Conservation (phyloP, 805 yeast species). For the Yarrowia porcina region DNA sequence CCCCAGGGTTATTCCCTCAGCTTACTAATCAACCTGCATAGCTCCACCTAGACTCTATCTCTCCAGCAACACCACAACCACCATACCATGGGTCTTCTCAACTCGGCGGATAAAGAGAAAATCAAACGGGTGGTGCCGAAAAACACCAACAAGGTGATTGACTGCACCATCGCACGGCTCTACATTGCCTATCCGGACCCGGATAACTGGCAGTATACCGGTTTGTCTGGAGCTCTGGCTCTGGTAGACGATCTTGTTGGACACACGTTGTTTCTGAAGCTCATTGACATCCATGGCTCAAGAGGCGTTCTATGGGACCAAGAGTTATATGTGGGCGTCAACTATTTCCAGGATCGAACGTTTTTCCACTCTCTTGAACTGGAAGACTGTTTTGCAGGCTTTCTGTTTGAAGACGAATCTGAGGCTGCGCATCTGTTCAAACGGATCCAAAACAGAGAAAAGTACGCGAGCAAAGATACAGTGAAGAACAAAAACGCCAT, state of each 20-base stretch:
- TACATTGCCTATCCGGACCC: conserved; percentile 88
- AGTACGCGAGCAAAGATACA: conserved; percentile 85
- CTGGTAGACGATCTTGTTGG: conserved; percentile 92
- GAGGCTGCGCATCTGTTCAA: conserved; percentile 87
- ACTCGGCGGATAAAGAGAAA: conserved; percentile 72
- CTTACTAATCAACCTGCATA: no score
- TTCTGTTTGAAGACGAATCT: conserved; percentile 79
- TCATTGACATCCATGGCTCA: conserved; percentile 79
- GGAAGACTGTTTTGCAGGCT: conserved; percentile 83
- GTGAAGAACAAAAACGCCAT: conserved; percentile 82
- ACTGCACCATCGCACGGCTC: conserved; percentile 84
- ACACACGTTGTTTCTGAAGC: conserved; percentile 83
- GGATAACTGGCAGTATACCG: conserved; percentile 80
- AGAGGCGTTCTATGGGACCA: conserved; percentile 97
- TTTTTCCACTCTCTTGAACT: conserved; percentile 93
- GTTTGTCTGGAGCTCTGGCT: conserved; percentile 80
- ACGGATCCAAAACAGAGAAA: conserved; percentile 67
- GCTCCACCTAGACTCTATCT: background rate
- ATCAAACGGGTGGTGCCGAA: conserved; percentile 87
- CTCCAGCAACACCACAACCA: conserved; percentile 7
- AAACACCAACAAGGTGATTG: conserved; percentile 79
- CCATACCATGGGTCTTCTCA: conserved; percentile 33
- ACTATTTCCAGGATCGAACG: conserved; percentile 88
- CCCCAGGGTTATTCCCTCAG: no score
- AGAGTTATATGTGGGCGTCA: conserved; percentile 82